Conservation (phyloP, 805 yeast species). For the Kodamaea nitidulidarum region DNA sequence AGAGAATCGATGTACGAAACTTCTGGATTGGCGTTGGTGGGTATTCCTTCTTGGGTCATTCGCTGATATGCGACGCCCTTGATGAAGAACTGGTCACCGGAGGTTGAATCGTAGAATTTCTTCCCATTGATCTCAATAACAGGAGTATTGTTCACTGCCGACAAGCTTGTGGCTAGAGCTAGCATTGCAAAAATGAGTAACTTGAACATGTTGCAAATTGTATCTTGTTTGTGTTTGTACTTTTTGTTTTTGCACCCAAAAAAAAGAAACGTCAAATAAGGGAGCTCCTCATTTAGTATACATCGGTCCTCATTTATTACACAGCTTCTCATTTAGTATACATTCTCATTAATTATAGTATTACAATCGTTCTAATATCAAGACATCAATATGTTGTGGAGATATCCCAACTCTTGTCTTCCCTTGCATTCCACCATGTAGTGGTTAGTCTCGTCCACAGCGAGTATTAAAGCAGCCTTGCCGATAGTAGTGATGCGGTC, state of each 20-base stretch:
- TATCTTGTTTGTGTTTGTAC: too few relatives aligned
- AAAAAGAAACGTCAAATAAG: too few relatives aligned
- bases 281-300: too few relatives aligned
- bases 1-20: slow-evolving; percentile 63
- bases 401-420: slow-evolving; percentile 33
- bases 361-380: not conserved
- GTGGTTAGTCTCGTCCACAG: slow-evolving; percentile 25
- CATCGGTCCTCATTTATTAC: too few relatives aligned
- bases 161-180: not conserved
- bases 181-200: not conserved
- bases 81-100: slow-evolving; percentile 80
- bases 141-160: slow-evolving; percentile 18
- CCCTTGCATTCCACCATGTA: slow-evolving; percentile 45
- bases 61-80: slow-evolving; percentile 88
- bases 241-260: not conserved
- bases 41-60: slow-evolving; percentile 27
- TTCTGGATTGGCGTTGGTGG: not conserved
- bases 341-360: not conserved
- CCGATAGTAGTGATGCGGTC: slow-evolving; percentile 36
- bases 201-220: not conserved
- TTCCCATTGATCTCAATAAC: slow-evolving; percentile 63
- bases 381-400: slow-evolving; percentile 19
- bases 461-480: slow-evolving; percentile 40
- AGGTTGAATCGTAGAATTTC: slow-evolving; percentile 68
- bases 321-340: not conserved